Conservation (phyloP, 2,329 filamentous ascomycete genomes). For the Hymenoscyphus scutula region DNA sequence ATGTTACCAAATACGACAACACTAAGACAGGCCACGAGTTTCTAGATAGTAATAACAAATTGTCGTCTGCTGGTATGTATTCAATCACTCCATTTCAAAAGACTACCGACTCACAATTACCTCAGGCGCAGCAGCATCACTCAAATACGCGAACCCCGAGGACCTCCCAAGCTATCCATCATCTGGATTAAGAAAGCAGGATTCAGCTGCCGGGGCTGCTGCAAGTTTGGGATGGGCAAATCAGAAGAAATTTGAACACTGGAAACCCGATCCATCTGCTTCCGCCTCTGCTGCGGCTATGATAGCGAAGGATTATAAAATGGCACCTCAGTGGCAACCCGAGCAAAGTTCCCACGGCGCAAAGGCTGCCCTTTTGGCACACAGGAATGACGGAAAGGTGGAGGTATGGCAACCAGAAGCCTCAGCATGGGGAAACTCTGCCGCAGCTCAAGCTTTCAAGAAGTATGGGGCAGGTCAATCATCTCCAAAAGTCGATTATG, state of each 20-base stretch:
- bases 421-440: conserved; percentile 56
- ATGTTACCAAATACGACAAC: conserved; percentile 44
- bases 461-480: conserved; percentile 43
- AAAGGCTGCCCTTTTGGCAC: conserved; percentile 72
- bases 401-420: conserved; percentile 51
- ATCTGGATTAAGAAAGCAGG: conserved; percentile 48
- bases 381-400: conserved; percentile 49
- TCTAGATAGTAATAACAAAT: conserved; percentile 8
- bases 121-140: conserved; percentile 55
- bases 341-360: conserved; percentile 64
- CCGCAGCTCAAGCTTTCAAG: conserved; percentile 66
- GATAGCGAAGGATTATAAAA: conserved; percentile 57
- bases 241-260: conserved; percentile 62
- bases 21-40: conserved; percentile 4
- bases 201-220: conserved; percentile 68
- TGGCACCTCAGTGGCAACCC: conserved; percentile 56
- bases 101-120: background rate
- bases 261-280: conserved; percentile 62
- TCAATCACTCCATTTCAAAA: background rate
- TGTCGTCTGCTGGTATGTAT: conserved; percentile 11
- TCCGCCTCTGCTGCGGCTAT: conserved; percentile 59
- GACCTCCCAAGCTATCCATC: conserved; percentile 75
- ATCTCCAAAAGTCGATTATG: conserved; percentile 45
- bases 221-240: conserved; percentile 72
- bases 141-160: conserved; percentile 70